These are phyloP conservation scores for Pythium aphanidermatum DNA, from an alignment of 352 stramenopile genomes.

Conservation along the genomic window DNA sequence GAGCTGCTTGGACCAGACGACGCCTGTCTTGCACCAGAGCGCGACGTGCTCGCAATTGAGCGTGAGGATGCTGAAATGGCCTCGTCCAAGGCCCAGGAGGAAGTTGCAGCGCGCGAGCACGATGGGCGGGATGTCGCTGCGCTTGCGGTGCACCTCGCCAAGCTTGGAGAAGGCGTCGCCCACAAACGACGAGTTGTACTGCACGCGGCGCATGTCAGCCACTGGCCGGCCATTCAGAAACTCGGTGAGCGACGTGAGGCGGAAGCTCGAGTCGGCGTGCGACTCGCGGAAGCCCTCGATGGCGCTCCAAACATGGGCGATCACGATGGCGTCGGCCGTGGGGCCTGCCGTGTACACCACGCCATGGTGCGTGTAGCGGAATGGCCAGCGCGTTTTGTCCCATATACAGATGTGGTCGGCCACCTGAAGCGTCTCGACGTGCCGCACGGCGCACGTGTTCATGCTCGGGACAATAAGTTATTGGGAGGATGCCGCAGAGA, in stretches of 20 bases:
- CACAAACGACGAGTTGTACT: conserved; percentile 72
- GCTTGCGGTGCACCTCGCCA: conserved; percentile 55
- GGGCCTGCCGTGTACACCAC: conserved; percentile 43
- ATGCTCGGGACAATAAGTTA: conserved; percentile 9
- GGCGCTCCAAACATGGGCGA: conserved; percentile 67
- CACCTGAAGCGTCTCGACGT: conserved; percentile 45
- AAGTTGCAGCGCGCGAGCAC: conserved; percentile 68
- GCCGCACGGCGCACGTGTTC: conserved; percentile 61
- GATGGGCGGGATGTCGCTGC: conserved; percentile 56
- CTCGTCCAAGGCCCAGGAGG: conserved; percentile 50
- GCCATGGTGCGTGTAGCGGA: conserved; percentile 75
- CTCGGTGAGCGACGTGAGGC: conserved; percentile 56
- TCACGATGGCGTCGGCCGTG: conserved; percentile 39
- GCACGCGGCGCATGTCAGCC: conserved; percentile 57
- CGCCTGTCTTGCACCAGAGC: conserved; percentile 70
- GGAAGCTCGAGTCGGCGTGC: conserved; percentile 62
- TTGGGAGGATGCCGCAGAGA: too few relatives aligned
- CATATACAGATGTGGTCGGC: conserved; percentile 78
- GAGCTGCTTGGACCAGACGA: conserved; percentile 71
- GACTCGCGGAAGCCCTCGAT: conserved; percentile 49
- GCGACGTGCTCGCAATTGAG: conserved; percentile 77
- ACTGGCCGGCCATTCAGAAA: conserved; percentile 59
- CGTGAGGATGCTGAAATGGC: conserved; percentile 63
- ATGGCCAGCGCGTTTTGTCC: conserved; percentile 70
- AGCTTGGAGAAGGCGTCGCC: conserved; percentile 46